These are phyloP conservation scores for Paracorniculantispora psalliotae DNA, from an alignment of 2,329 filamentous ascomycete genomes.

Conservation along the genomic window DNA sequence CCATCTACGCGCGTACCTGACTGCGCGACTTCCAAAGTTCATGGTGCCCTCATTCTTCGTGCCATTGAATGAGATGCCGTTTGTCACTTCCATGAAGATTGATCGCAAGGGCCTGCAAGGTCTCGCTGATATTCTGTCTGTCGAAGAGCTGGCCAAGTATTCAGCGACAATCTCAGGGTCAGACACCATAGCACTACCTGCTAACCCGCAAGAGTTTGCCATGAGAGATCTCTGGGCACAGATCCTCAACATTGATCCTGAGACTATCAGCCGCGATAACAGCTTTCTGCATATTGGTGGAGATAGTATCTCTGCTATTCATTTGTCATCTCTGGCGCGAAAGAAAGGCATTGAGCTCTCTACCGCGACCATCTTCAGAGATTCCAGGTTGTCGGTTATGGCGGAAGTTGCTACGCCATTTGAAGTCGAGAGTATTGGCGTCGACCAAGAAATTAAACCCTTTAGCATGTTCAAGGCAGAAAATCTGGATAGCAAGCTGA, in stretches of 20 bases:
- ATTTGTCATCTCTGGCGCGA: constrained; percentile 9
- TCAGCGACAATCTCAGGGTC: not conserved
- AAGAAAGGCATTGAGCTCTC: constrained; percentile 9
- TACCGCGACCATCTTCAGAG: constrained; percentile 13
- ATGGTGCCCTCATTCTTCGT: constrained; percentile 2
- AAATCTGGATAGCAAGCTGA: not conserved
- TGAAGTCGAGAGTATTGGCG: not conserved
- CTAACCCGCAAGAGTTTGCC: constrained; percentile 9
- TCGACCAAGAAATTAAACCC: not conserved
- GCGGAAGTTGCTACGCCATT: not conserved
- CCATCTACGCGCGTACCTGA: not conserved
- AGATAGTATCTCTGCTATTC: constrained; percentile 17
- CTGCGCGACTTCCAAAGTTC: not conserved
- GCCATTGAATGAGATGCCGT: not conserved
- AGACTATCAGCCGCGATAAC: constrained; percentile 9
- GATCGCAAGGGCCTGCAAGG: not conserved
- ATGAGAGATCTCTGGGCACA: constrained; percentile 16
- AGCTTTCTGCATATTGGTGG: constrained; percentile 16
- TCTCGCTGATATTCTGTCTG: not conserved
- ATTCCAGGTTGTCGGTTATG: constrained; percentile 10
- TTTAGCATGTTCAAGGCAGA: not conserved
- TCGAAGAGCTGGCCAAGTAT: not conserved
- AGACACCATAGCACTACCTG: not conserved
- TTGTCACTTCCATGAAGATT: not conserved
- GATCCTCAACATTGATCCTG: constrained; percentile 5